Evolutionary conservation across 1,284 basidiomycete genomes (phyloP), one percentile per base, ranked within the genome.

Genomic region (Schizophyllum commune): DNA sequence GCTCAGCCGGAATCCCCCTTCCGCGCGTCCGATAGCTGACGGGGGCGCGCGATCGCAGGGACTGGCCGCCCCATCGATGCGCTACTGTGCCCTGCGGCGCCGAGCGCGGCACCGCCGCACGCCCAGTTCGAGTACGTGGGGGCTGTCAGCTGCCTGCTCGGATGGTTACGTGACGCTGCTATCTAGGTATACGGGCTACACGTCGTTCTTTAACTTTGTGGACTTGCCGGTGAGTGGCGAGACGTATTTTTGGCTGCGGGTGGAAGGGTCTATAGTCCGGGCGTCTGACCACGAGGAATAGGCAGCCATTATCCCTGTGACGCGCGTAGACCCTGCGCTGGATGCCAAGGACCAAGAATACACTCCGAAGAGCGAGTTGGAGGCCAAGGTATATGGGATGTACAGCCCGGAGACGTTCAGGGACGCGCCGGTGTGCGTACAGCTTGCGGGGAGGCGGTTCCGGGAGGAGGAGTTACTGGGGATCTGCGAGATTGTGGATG

Each of bases 401-500:
- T 57, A 90, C 67, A 74, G 84, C 59, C 80, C 86, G 0, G 75
- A 83, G 47, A 69, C 81, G 19, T 85, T 84, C 62, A 72, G 75
- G 27, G 81, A 82, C 34, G 83, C 83, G 17, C 89, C 90, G 4
- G 79, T 91, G 1, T 79, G 79, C 8, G 70, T 92, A 34, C 89
- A 92, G 68, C 70, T 90, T 5, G 80, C 91, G 19, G 86, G 85
- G 0, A 74, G 81, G 61, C 81, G 82, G 17, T 76, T 84, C 32
- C 84, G 89, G 68, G 85, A 88, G 60, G 86, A 88, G 69, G 84
- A 82, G 0, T 79, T 86, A 0, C 73, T 86, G 59, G 74, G 75
- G 9, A 83, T 84, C 78, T 79, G 80, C 3, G 77, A 79, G 65
- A 75, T 83, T 54, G 79, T 83, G 11, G 78, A 77, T 54, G 70